Conservation (phyloP, 1,284 basidiomycete species). For the Wallemia ichthyophaga region DNA sequence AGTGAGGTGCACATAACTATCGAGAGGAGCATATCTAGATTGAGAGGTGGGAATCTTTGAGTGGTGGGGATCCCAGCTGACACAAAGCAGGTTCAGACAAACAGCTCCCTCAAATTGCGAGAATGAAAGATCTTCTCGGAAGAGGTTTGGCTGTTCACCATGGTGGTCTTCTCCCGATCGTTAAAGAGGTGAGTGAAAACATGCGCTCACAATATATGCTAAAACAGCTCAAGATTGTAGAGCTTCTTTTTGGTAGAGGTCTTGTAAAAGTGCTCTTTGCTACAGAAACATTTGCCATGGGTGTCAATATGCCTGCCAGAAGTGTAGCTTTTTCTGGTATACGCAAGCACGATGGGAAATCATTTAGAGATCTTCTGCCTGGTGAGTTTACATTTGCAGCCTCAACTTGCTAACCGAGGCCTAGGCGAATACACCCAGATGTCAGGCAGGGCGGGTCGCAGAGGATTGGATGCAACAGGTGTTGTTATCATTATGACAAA, state of each 20-base stretch:
- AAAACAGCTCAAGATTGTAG: slow-evolving; percentile 36
- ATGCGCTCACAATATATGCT: background rate
- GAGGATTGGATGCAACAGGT: slow-evolving; percentile 79
- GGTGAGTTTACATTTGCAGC: slow-evolving; percentile 15
- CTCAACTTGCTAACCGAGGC: background rate
- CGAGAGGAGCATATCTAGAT: slow-evolving; percentile 61
- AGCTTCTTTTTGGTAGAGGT: slow-evolving; percentile 81
- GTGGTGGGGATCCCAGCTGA: slow-evolving; percentile 15
- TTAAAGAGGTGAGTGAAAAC: slow-evolving; percentile 49
- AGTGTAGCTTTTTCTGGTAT: slow-evolving; percentile 88
- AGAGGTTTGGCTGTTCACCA: slow-evolving; percentile 94
- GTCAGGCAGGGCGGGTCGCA: slow-evolving; percentile 87
- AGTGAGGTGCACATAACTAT: slow-evolving; percentile 87
- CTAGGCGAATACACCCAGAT: slow-evolving; percentile 90
- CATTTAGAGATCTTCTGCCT: slow-evolving; percentile 38
- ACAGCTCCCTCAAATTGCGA: slow-evolving; percentile 71
- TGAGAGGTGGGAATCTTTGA: slow-evolving; percentile 14
- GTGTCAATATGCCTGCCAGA: slow-evolving; percentile 97
- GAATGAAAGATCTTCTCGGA: slow-evolving; percentile 68
- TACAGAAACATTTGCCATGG: slow-evolving; percentile 99
- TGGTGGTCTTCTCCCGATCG: slow-evolving; percentile 78
- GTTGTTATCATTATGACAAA: slow-evolving; percentile 75
- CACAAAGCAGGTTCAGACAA: slow-evolving; percentile 77
- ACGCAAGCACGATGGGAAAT: slow-evolving; percentile 80
- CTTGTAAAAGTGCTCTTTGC: slow-evolving; percentile 92